Conservation (phyloP, 805 yeast genomes). For the Wickerhamia fluorescens region DNA sequence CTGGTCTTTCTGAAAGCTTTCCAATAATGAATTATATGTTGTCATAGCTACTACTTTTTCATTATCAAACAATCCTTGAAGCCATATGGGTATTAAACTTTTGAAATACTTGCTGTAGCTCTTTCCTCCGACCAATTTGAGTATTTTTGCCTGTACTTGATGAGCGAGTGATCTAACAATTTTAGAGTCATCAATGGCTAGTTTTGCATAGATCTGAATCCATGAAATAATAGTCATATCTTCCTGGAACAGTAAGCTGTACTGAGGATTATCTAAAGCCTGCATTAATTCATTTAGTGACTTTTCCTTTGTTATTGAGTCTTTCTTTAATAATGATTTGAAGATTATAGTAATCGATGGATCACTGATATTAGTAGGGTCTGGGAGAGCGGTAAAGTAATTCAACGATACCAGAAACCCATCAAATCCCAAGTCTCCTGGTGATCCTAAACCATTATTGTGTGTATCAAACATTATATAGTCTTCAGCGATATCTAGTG, state of each 20-base stretch:
- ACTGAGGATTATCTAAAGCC: constrained; percentile 1
- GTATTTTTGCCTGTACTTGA: constrained; percentile 47
- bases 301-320: constrained; percentile 78
- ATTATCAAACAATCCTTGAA: constrained; percentile 63
- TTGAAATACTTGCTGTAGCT: constrained; percentile 57
- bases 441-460: no score
- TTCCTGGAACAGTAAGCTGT: constrained; percentile 24
- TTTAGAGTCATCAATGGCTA: constrained; percentile 66
- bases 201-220: constrained; percentile 78
- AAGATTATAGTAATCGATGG: constrained; percentile 55
- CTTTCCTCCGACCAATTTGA: constrained; percentile 46
- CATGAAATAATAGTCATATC: constrained; percentile 54
- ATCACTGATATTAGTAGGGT: constrained; percentile 25
- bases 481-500: no score
- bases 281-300: constrained; percentile 47
- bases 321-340: constrained; percentile 71
- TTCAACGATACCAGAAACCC: constrained; percentile 49
- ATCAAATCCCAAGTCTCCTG: constrained; percentile 25
- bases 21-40: constrained; percentile 39
- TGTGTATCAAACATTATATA: no score
- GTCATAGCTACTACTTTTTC: constrained; percentile 55
- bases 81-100: constrained; percentile 66
- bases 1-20: constrained; percentile 50
- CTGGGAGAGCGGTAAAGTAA: constrained; percentile 75
- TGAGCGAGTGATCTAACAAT: constrained; percentile 58